These are phyloP conservation scores for Ensete glaucum DNA, from an alignment of 176 grass and related monocot species.

Conservation along the genomic window DNA sequence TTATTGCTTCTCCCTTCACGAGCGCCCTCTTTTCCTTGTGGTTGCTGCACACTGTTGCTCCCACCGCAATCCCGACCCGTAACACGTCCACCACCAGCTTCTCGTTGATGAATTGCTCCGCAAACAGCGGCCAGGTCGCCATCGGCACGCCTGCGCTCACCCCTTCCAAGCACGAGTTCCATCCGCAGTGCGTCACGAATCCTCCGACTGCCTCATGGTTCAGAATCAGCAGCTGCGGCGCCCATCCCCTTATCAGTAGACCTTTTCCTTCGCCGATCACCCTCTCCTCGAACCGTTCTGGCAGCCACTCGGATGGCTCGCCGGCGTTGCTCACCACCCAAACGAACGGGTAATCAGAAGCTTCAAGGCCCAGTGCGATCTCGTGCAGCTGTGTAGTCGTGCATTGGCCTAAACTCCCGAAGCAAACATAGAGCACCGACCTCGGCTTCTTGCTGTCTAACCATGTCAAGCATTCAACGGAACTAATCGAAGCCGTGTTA, in stretches of 20 bases:
- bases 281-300: not conserved
- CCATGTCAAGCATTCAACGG: constrained; percentile 4
- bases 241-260: constrained; percentile 22
- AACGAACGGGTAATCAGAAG: not conserved
- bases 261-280: not conserved
- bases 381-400: not conserved
- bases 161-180: constrained; percentile 27
- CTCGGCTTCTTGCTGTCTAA: not conserved
- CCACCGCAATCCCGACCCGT: not conserved
- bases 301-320: not conserved
- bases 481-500: not conserved
- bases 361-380: constrained; percentile 13
- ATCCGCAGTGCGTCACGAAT: constrained; percentile 33
- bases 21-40: not conserved
- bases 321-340: not conserved
- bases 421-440: constrained; percentile 19
- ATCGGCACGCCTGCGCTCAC: constrained; percentile 25
- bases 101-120: constrained; percentile 33
- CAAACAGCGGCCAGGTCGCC: constrained; percentile 22
- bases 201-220: constrained; percentile 20
- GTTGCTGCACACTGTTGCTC: not conserved
- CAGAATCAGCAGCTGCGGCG: constrained; percentile 27
- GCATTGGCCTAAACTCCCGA: constrained; percentile 16
- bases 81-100: constrained; percentile 27
- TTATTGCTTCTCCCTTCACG: not conserved